Conservation (phyloP, 129 eudicot species). For the Pittosporum tobira region DNA sequence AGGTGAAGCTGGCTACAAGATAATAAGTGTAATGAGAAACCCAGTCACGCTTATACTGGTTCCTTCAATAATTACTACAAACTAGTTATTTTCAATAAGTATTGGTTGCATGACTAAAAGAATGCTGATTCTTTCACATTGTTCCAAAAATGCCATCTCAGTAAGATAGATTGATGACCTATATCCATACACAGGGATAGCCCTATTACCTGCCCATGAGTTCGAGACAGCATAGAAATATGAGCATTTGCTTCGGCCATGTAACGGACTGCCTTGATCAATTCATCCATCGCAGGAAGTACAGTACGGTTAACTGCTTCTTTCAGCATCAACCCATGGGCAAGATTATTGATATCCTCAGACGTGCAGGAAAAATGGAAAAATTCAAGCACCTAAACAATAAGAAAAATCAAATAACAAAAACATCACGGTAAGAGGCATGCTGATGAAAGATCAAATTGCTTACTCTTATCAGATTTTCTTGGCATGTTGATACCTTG, state of each 20-base stretch:
- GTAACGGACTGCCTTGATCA: constrained; percentile 41
- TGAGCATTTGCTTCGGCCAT: constrained; percentile 65
- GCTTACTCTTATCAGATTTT: too few species aligned
- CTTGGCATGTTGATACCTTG: neutral
- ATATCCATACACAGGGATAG: too few species aligned
- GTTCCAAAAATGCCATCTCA: too few species aligned
- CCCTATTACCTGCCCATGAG: constrained; percentile 98
- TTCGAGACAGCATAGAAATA: constrained; percentile 90
- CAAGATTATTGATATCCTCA: constrained; percentile 95
- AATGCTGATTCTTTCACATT: too few species aligned
- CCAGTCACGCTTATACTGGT: neutral
- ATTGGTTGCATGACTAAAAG: too few species aligned
- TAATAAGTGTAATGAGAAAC: constrained; percentile 1
- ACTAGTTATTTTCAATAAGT: too few species aligned
- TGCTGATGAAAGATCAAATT: constrained; percentile 11
- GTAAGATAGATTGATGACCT: too few species aligned
- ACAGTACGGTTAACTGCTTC: constrained; percentile 52
- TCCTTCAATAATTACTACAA: neutral
- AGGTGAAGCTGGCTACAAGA: constrained; percentile 87
- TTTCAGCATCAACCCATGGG: constrained; percentile 90
- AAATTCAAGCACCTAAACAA: constrained; percentile 83
- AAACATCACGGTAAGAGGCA: too few species aligned
- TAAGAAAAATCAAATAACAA: neutral
- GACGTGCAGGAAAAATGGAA: constrained; percentile 98
- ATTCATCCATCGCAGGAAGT: constrained; percentile 67